Percentiles rank a stretch among this genome's conserved stretches.
Conservation (phyloP, 352 stramenopile genomes). For the Pythium biforme region DNA sequence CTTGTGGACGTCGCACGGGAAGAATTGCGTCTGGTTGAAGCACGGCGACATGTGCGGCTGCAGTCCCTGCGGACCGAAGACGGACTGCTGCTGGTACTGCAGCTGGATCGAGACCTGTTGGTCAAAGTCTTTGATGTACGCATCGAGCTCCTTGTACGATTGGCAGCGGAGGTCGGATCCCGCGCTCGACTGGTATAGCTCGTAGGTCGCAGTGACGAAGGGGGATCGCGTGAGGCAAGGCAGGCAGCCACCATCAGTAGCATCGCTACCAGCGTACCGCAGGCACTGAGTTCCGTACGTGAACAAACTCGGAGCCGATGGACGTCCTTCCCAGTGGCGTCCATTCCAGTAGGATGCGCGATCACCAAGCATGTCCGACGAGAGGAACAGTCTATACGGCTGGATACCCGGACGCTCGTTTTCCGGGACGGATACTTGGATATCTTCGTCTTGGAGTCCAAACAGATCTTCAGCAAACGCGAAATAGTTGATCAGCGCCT, state of each 20-base stretch:
- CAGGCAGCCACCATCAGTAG: constrained; percentile 44
- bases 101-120: constrained; percentile 78
- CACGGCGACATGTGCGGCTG: constrained; percentile 79
- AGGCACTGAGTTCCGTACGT: constrained; percentile 71
- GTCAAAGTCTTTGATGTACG: constrained; percentile 81
- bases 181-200: constrained; percentile 41
- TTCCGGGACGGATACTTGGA: constrained; percentile 25
- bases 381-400: constrained; percentile 56
- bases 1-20: constrained; percentile 78
- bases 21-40: constrained; percentile 81
- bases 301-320: constrained; percentile 57
- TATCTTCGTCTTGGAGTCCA: constrained; percentile 47
- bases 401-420: constrained; percentile 18
- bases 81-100: constrained; percentile 71
- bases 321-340: constrained; percentile 69
- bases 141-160: constrained; percentile 67
- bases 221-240: constrained; percentile 59
- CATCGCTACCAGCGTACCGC: constrained; percentile 41
- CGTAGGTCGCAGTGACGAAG: constrained; percentile 43
- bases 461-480: constrained; percentile 73
- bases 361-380: constrained; percentile 38
- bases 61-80: constrained; percentile 52
- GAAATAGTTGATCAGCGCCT: constrained; percentile 71
- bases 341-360: constrained; percentile 84
- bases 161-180: constrained; percentile 41